These are phyloP conservation scores for Volvox africanus DNA, from an alignment of 139 green algal species.

Conservation along the genomic window DNA sequence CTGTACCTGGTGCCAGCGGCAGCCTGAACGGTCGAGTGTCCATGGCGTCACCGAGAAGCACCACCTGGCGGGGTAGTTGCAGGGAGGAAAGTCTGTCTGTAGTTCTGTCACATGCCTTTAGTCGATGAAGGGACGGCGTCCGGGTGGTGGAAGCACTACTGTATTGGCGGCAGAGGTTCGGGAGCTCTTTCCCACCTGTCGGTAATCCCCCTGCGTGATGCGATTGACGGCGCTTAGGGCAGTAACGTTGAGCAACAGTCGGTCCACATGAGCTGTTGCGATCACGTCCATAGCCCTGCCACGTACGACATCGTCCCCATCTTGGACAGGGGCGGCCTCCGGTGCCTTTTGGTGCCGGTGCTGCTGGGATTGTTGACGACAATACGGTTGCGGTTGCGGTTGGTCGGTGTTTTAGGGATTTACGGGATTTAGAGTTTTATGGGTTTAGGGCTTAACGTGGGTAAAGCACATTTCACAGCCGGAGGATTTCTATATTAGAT, in stretches of 20 bases:
- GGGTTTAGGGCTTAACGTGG: too few relatives aligned
- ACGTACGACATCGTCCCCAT: neutral
- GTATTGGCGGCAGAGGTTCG: too few relatives aligned
- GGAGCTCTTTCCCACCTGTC: slow-evolving; percentile 48
- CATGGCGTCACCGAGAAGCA: slow-evolving; percentile 81
- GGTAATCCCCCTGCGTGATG: slow-evolving; percentile 74
- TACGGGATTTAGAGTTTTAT: too few relatives aligned
- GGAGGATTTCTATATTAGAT: too few relatives aligned
- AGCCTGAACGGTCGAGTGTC: slow-evolving; percentile 81
- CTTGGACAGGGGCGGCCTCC: neutral
- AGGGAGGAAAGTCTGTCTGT: neutral
- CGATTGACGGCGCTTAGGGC: slow-evolving; percentile 50
- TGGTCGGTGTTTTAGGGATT: neutral
- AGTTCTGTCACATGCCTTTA: too few relatives aligned
- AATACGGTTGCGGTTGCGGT: neutral
- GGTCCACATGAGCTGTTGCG: slow-evolving; percentile 65
- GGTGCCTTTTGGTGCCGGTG: neutral
- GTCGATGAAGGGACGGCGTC: too few relatives aligned
- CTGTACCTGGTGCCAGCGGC: slow-evolving; percentile 75
- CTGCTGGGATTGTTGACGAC: neutral
- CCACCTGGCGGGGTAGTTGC: slow-evolving; percentile 64
- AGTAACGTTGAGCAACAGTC: slow-evolving; percentile 56
- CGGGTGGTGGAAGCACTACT: too few relatives aligned
- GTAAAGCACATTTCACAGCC: too few relatives aligned
- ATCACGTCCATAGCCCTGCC: slow-evolving; percentile 45